Evolutionary conservation across 2,329 filamentous ascomycete species (phyloP), one percentile per base, ranked within the genome.

Genomic region (Clonostachys solani): DNA sequence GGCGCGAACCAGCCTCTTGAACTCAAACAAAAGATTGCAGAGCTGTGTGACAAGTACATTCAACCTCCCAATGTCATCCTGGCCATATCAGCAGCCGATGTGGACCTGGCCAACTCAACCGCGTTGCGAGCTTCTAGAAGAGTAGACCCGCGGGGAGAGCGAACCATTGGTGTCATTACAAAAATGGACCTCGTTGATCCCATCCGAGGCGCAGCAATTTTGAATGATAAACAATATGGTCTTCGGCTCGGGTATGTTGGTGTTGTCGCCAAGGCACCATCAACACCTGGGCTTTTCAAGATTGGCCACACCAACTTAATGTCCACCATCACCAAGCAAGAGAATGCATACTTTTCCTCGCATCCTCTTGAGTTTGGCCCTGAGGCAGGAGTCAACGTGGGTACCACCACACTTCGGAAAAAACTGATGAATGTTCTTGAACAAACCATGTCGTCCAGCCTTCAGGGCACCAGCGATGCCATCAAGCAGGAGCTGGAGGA

Each of bases 161-260:
- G 94, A 52, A 99, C 94, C 0, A 99, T 99, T 60, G 94, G 94
- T 41, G 94, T 99, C n/a, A 86, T 99, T 40, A 99, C 94, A 4
- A 99, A 99, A 72, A 96, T 99, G 92, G 94, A 99, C 60, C 77
- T 99, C 18, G 92, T 99, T 8, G 92, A 97, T 56, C 79, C 94
- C 4, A 73, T 75, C 8, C 83, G 92, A 49, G 94, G 92, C 33
- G 79, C 82, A 13, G 77, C 81, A 35, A 89, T 99, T 33, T 74
- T 99, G 17, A 84, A 78, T 23, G 92, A 99, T 64, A 86, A 84
- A 61, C 95, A 97, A 64, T 99, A 99, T 60, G 92, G 94, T 38
- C 75, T 99, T 33, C 81, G 94, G n/a, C 74, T 99, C 5, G 94
- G 94, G 5, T 99, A 99, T 58, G 92, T 99, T 5, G 94, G 94